Conservation (phyloP, 2,329 filamentous ascomycete species). For the Fusarium cicatricum region DNA sequence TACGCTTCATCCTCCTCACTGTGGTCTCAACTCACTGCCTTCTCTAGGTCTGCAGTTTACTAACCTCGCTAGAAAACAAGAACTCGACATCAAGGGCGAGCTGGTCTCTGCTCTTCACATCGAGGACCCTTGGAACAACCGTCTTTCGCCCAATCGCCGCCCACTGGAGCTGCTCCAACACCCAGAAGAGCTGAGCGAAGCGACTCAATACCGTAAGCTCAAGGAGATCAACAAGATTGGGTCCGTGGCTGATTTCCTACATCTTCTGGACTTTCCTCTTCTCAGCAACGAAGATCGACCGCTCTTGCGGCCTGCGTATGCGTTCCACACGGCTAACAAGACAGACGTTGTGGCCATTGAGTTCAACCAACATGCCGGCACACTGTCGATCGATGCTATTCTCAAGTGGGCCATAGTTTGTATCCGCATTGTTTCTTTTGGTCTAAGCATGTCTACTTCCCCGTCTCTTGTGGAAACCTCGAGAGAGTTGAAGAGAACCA, state of each 20-base stretch:
- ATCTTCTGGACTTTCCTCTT: slow-evolving; percentile 11
- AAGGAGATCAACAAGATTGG: background rate
- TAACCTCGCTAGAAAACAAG: slow-evolving; percentile 3
- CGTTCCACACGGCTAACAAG: background rate
- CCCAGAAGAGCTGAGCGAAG: slow-evolving; percentile 12
- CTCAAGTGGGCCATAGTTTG: slow-evolving; percentile 24
- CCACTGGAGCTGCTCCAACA: slow-evolving; percentile 16
- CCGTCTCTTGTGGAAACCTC: background rate
- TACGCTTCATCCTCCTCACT: slow-evolving; percentile 26
- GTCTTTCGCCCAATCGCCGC: slow-evolving; percentile 17
- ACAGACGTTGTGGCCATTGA: background rate
- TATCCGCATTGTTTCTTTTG: background rate
- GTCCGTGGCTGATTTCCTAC: slow-evolving; percentile 1
- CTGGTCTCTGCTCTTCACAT: slow-evolving; percentile 5
- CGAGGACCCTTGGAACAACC: slow-evolving; percentile 32
- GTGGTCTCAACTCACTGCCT: slow-evolving; percentile 21
- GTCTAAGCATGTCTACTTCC: no score
- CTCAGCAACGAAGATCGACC: background rate
- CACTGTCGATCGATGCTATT: slow-evolving; percentile 19
- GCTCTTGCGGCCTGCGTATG: slow-evolving; percentile 19
- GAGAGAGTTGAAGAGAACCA: background rate
- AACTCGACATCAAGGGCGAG: slow-evolving; percentile 10
- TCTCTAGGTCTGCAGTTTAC: slow-evolving; percentile 33
- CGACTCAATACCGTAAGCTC: slow-evolving; percentile 2
- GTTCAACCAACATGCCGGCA: slow-evolving; percentile 33